Conservation (phyloP, 2,329 filamentous ascomycete species). For the Epicoccum sorghinum region DNA sequence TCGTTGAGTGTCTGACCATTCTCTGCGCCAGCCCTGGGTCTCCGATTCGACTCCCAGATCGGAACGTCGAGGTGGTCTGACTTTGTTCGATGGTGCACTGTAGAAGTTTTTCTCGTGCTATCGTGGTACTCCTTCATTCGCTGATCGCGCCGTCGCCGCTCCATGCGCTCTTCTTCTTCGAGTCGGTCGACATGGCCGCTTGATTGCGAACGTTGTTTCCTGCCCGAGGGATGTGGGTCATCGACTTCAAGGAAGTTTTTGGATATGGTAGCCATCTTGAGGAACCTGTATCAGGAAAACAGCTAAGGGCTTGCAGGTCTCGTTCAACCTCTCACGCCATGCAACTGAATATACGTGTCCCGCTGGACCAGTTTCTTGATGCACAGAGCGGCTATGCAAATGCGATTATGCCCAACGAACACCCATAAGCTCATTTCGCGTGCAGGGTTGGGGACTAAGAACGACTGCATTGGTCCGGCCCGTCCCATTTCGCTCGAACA, state of each 20-base stretch:
- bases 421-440: constrained; percentile 9
- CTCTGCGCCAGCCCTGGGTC: constrained; percentile 17
- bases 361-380: constrained; percentile 2
- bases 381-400: constrained; percentile 17
- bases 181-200: constrained; percentile 32
- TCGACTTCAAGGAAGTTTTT: constrained; percentile 1
- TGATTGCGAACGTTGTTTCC: constrained; percentile 28
- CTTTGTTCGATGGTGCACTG: constrained; percentile 7
- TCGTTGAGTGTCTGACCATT: constrained; percentile 9
- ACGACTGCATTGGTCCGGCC: constrained; percentile 4
- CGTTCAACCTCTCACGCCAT: constrained; percentile 2
- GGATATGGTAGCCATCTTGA: neutral
- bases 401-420: constrained; percentile 16
- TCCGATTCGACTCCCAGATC: constrained; percentile 18
- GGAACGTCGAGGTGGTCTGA: constrained; percentile 33
- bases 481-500: neutral
- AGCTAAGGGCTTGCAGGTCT: neutral
- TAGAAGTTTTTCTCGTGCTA: constrained; percentile 9
- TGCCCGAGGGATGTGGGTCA: neutral
- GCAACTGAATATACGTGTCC: constrained; percentile 4
- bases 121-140: constrained; percentile 32
- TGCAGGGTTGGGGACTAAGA: neutral
- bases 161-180: constrained; percentile 25
- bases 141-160: constrained; percentile 25
- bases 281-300: neutral